phyloP scores from a whole-genome alignment of 345 rosid species.

The Limnanthes douglasii region DNA sequence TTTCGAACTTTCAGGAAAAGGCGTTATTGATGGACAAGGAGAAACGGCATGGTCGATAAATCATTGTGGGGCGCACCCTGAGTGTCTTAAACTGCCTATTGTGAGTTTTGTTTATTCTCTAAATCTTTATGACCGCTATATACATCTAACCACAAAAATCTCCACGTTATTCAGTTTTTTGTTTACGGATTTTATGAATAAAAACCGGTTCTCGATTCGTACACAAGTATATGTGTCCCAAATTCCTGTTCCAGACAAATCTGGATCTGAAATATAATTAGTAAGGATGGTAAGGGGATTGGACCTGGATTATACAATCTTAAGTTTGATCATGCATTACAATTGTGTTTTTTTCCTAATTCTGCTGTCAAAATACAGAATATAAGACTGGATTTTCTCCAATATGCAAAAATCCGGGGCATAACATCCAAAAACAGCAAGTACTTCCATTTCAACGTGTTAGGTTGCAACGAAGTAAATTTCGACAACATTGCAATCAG shows the following conservation, averaged over 20 bases:
- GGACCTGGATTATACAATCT: too few relatives aligned
- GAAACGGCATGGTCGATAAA: constrained; percentile 15
- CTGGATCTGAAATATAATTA: too few relatives aligned
- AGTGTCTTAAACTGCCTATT: constrained; percentile 17
- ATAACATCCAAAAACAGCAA: constrained; percentile 32
- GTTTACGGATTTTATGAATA: not conserved
- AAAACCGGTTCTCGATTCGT: not conserved
- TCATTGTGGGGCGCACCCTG: constrained; percentile 10
- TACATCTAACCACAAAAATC: not conserved
- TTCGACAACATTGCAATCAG: constrained; percentile 9
- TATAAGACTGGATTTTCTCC: constrained; percentile 8
- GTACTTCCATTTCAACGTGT: constrained; percentile 25
- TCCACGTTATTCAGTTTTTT: not conserved
- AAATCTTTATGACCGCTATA: not conserved
- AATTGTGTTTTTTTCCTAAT: too few relatives aligned
- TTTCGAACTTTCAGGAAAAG: constrained; percentile 17
- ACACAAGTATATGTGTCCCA: not conserved
- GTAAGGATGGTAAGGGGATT: too few relatives aligned
- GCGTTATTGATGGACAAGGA: constrained; percentile 37
- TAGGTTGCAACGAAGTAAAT: constrained; percentile 23
- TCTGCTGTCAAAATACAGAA: constrained; percentile 12
- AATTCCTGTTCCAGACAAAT: too few relatives aligned
- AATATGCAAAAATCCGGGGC: constrained; percentile 8
- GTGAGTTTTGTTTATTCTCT: constrained; percentile 8
- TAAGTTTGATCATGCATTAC: too few relatives aligned